A percentile compares a stretch with the other conserved stretches of the same genome.
These are phyloP conservation scores for Vigna angularis DNA, from an alignment of 306 rosid species.

Conservation along the genomic window DNA sequence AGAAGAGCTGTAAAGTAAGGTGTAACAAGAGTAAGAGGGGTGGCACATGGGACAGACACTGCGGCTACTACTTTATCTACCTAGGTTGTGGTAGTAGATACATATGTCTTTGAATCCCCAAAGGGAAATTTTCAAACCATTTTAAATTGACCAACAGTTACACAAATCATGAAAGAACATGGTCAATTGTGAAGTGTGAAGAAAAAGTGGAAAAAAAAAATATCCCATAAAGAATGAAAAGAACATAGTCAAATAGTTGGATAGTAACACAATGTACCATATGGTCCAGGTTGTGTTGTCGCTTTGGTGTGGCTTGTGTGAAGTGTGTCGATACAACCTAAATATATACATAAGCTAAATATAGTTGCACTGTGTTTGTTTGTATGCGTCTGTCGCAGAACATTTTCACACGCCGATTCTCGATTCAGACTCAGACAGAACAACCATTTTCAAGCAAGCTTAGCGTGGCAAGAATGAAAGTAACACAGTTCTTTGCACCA, in stretches of 20 bases:
- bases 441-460: constrained; percentile 2
- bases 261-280: not conserved
- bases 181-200: not conserved
- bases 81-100: not conserved
- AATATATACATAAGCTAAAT: not conserved
- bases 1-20: not conserved
- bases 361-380: constrained; percentile 31
- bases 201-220: not conserved
- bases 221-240: not conserved
- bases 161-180: not conserved
- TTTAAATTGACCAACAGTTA: not conserved
- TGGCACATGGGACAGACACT: not conserved
- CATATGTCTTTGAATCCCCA: not conserved
- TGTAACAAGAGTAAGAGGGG: not conserved
- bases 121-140: not conserved
- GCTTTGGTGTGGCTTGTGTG: not conserved
- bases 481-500: not conserved
- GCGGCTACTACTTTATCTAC: not conserved
- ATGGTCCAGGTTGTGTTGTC: constrained; percentile 26
- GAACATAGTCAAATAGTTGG: not conserved
- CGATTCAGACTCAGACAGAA: not conserved
- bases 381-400: constrained; percentile 17
- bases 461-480: not conserved
- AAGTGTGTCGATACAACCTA: not conserved
- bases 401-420: constrained; percentile 1